A percentile compares a stretch with the other conserved stretches of the same genome.
phyloP scores from a whole-genome alignment of 768 basidiomycete species.

The Mycena amicta region DNA sequence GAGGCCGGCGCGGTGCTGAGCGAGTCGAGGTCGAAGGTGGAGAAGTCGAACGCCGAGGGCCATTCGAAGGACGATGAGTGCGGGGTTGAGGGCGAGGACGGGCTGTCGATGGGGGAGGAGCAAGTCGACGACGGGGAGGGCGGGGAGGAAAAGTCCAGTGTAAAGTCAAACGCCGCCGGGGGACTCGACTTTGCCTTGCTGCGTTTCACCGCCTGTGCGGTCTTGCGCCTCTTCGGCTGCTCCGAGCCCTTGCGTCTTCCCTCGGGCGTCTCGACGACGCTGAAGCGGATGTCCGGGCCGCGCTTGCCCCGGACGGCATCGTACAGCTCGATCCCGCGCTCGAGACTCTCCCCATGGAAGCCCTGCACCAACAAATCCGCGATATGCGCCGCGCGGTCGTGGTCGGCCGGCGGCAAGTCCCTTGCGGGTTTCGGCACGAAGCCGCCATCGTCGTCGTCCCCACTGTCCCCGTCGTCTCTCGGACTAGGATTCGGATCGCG shows the following conservation, averaged over 20 bases:
- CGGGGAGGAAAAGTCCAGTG: background rate
- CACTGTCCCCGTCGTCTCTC: background rate
- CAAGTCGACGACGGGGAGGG: background rate
- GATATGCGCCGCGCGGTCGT: constrained; percentile 52
- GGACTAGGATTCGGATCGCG: constrained; percentile 11
- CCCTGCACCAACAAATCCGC: constrained; percentile 51
- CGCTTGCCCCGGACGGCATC: constrained; percentile 27
- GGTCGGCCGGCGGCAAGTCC: constrained; percentile 36
- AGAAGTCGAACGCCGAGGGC: background rate
- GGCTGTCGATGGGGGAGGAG: background rate
- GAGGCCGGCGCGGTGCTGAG: background rate
- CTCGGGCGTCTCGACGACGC: constrained; percentile 14
- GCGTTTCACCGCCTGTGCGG: background rate
- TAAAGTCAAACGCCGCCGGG: background rate
- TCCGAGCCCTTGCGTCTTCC: background rate
- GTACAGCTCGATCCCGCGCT: constrained; percentile 45
- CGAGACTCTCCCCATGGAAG: constrained; percentile 46
- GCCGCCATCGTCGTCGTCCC: constrained; percentile 3
- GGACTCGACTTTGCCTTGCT: background rate
- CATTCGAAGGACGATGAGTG: background rate
- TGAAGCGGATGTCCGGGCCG: constrained; percentile 13
- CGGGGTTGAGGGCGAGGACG: background rate
- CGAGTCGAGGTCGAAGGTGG: background rate
- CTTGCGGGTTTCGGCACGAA: constrained; percentile 24
- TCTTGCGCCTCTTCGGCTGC: background rate